Percentiles rank a stretch among this genome's conserved stretches.
Evolutionary conservation across 129 eudicot species (phyloP).

Genomic region (Chrysanthemum lavandulifolium): DNA sequence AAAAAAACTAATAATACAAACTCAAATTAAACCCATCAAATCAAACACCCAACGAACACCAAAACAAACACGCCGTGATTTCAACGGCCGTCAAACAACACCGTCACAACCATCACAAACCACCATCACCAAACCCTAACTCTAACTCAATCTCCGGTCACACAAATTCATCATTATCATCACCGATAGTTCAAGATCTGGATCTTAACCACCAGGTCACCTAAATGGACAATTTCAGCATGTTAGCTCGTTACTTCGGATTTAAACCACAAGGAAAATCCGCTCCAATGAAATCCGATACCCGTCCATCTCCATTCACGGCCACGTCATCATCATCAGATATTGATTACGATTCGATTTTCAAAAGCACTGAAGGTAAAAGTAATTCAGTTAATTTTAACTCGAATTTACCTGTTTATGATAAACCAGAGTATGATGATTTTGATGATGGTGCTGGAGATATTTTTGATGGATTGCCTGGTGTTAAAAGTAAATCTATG

Average conservation of each 20-base stretch:
- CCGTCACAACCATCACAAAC: neutral
- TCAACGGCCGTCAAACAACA: neutral
- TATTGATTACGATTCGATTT: conserved; percentile 67
- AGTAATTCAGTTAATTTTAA: conserved; percentile 25
- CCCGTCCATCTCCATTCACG: conserved; percentile 22
- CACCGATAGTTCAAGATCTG: conserved; percentile 14
- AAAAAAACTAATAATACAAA: neutral
- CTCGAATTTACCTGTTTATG: conserved; percentile 73
- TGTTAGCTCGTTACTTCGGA: conserved; percentile 74
- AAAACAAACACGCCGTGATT: neutral
- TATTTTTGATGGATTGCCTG: conserved; percentile 79
- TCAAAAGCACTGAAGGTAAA: conserved; percentile 38
- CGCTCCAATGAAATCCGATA: conserved; percentile 68
- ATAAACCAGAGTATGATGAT: conserved; percentile 94
- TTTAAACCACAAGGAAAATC: conserved; percentile 76
- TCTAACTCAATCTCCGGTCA: neutral
- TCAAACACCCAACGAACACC: neutral
- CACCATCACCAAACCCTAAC: neutral
- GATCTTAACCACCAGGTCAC: conserved; percentile 24
- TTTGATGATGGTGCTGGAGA: conserved; percentile 32
- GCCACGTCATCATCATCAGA: conserved; percentile 26
- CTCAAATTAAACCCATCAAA: neutral
- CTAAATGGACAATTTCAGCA: conserved; percentile 75
- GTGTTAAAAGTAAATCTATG: conserved; percentile 62
- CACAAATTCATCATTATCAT: no score